These are phyloP conservation scores for Citrullus amarus DNA, from an alignment of 306 rosid genomes.

Conservation along the genomic window DNA sequence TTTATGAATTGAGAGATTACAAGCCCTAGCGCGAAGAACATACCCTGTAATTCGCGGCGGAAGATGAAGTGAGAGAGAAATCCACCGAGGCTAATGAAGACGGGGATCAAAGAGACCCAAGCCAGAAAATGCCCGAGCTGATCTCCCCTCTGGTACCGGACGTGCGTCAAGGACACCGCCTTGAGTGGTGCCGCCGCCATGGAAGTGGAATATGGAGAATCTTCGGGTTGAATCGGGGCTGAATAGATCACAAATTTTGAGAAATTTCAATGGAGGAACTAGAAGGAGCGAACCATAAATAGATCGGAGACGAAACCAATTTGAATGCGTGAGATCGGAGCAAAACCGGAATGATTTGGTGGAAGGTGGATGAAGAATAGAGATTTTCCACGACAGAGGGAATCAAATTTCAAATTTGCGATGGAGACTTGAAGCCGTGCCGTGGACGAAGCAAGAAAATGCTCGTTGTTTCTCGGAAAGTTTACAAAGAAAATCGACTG, in stretches of 20 bases:
- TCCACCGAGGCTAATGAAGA: constrained; percentile 77
- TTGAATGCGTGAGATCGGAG: not conserved
- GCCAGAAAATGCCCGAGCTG: constrained; percentile 66
- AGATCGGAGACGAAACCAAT: not conserved
- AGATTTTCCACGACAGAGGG: not conserved
- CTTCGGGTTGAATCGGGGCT: not conserved
- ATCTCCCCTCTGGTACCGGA: constrained; percentile 70
- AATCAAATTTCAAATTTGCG: not conserved
- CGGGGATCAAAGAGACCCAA: constrained; percentile 76
- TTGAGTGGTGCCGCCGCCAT: constrained; percentile 31
- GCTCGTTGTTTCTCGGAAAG: not conserved
- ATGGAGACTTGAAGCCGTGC: not conserved
- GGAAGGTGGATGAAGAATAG: not conserved
- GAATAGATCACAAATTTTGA: too few relatives aligned
- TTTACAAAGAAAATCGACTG: too few relatives aligned
- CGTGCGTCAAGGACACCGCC: constrained; percentile 72
- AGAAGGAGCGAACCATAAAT: not conserved
- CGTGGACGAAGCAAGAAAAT: not conserved
- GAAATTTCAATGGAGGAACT: not conserved
- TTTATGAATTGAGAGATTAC: constrained; percentile 58
- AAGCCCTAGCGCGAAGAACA: constrained; percentile 71
- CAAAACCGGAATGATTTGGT: not conserved
- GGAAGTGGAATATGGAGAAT: not conserved
- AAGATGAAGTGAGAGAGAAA: constrained; percentile 77
- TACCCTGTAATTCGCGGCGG: constrained; percentile 88